Evolutionary conservation across 139 green algal genomes (phyloP).

Genomic region (Coccomyxa sp.): DNA sequence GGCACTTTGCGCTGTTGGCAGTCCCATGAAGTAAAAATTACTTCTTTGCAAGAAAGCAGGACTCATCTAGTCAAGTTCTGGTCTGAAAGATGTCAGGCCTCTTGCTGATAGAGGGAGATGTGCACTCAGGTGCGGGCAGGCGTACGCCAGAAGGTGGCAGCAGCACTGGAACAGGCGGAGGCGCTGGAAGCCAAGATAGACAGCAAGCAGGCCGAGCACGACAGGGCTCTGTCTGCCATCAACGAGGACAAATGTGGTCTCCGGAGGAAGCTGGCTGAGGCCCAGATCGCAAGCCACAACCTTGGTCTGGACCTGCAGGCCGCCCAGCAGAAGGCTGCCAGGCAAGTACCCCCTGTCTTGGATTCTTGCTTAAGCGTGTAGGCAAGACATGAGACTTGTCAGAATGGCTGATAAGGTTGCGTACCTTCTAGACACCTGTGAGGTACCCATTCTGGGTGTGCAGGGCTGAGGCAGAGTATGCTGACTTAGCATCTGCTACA

Average conservation of each 20-base stretch:
- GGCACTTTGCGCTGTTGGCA: too few species aligned
- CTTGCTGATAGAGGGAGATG: too few species aligned
- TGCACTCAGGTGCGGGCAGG: constrained; percentile 24
- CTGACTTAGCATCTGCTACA: neutral
- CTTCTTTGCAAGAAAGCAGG: too few species aligned
- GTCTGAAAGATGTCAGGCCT: neutral
- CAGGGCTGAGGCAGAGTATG: neutral
- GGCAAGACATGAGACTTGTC: too few species aligned
- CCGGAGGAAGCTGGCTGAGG: neutral
- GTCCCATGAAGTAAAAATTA: too few species aligned
- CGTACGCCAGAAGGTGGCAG: constrained; percentile 19
- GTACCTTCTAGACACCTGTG: too few species aligned
- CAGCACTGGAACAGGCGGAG: constrained; percentile 15
- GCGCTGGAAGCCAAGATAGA: constrained; percentile 25
- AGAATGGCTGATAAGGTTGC: too few species aligned
- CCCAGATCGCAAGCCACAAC: neutral
- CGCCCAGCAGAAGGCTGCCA: neutral
- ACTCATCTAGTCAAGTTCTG: too few species aligned
- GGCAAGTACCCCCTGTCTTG: neutral
- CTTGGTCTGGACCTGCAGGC: neutral
- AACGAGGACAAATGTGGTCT: neutral
- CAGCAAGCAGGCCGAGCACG: neutral
- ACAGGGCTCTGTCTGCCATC: neutral
- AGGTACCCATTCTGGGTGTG: neutral
- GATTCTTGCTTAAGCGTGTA: neutral